These are phyloP conservation scores for Xylariaceae sp. DNA, from an alignment of 2,329 filamentous ascomycete genomes.

Conservation along the genomic window DNA sequence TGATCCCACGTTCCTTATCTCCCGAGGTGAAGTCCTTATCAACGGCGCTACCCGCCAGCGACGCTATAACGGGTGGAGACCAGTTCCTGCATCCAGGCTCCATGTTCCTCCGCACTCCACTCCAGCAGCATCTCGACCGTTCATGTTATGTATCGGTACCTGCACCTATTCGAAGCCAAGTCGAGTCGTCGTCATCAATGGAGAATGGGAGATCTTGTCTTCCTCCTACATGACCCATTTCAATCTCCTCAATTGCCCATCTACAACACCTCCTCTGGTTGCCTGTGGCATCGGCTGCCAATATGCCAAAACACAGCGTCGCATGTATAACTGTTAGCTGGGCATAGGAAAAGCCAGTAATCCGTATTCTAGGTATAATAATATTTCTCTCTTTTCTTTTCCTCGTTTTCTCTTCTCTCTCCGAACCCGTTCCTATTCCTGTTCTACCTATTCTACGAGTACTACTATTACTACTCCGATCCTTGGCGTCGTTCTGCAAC, in stretches of 20 bases:
- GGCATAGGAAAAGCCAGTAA: constrained; percentile 17
- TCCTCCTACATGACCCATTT: not conserved
- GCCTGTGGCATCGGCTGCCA: constrained; percentile 18
- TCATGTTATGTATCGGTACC: not conserved
- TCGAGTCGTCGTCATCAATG: not conserved
- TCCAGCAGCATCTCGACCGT: not conserved
- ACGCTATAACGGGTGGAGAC: not conserved
- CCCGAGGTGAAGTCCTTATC: not conserved
- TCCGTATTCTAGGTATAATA: not conserved
- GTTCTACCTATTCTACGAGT: not conserved
- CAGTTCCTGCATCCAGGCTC: not conserved
- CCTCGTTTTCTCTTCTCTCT: no score
- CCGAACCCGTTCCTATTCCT: no score
- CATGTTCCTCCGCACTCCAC: not conserved
- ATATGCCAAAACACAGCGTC: constrained; percentile 15
- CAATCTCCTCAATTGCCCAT: not conserved
- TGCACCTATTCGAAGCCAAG: not conserved
- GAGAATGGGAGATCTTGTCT: not conserved
- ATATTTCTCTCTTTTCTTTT: not conserved
- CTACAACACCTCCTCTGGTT: not conserved
- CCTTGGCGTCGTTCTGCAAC: not conserved
- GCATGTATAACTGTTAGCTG: constrained; percentile 22
- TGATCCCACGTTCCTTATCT: not conserved
- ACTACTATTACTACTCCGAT: not conserved
- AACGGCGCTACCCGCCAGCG: not conserved